Evolutionary conservation across 495 filamentous ascomycete genomes (phyloP).

Genomic region (Pseudoneurospora amorphoporcata): DNA sequence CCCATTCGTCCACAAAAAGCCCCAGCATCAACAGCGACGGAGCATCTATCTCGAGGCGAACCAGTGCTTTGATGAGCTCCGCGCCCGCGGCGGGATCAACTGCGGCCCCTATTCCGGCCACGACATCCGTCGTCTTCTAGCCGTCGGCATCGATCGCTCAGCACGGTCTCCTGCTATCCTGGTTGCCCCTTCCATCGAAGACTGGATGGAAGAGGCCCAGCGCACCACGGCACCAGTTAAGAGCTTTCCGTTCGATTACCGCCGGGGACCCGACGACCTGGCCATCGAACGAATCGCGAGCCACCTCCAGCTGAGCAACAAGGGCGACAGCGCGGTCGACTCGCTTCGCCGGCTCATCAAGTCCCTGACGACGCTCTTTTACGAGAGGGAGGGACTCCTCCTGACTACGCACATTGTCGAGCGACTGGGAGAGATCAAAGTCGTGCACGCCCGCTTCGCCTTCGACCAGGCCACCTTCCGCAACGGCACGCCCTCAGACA

Average conservation of each 20-base stretch:
- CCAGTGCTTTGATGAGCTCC: conserved; percentile 51
- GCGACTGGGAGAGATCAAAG: conserved; percentile 31
- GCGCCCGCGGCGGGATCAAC: conserved; percentile 34
- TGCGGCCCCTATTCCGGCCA: conserved; percentile 33
- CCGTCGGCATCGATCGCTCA: conserved; percentile 56
- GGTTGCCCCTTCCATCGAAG: conserved; percentile 43
- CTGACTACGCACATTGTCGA: conserved; percentile 41
- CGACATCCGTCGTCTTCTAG: conserved; percentile 33
- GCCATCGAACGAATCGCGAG: conserved; percentile 33
- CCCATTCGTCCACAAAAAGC: background rate
- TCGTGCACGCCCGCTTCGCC: conserved; percentile 42
- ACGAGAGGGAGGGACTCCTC: conserved; percentile 56
- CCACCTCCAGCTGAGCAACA: conserved; percentile 14
- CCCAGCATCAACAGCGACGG: conserved; percentile 33
- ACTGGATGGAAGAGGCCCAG: conserved; percentile 23
- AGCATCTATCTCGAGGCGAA: conserved; percentile 48
- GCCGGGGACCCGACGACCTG: conserved; percentile 35
- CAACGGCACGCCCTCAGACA: conserved; percentile 51
- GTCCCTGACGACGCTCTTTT: conserved; percentile 50
- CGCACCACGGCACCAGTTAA: conserved; percentile 23
- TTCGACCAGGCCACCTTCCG: conserved; percentile 76
- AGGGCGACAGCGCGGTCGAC: conserved; percentile 7
- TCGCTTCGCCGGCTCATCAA: conserved; percentile 42
- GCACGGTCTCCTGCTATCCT: conserved; percentile 56
- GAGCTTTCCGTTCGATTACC: conserved; percentile 56